Percentiles rank a stretch among this genome's conserved stretches.
Evolutionary conservation across 805 yeast genomes (phyloP).

Genomic region (Blastobotrys parvus): DNA sequence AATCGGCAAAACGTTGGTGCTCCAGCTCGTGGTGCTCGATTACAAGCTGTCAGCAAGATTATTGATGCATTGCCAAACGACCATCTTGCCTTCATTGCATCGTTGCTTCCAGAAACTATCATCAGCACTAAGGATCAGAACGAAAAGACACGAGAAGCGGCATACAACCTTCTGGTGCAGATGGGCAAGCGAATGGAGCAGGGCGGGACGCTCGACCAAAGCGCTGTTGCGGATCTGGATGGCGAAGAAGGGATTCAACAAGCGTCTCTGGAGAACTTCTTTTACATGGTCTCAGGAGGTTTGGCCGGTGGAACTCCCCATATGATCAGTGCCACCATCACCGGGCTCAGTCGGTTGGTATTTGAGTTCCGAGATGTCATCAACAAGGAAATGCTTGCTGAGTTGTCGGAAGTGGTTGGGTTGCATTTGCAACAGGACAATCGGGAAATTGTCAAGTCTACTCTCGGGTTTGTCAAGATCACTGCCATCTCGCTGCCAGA

Average conservation of each 20-base stretch:
- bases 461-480: conserved; percentile 90
- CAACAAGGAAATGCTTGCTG: conserved; percentile 52
- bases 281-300: conserved; percentile 94
- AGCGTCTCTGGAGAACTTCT: conserved; percentile 71
- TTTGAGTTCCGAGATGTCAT: conserved; percentile 74
- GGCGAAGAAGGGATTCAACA: conserved; percentile 47
- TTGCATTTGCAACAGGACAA: conserved; percentile 83
- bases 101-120: conserved; percentile 78
- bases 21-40: conserved; percentile 75
- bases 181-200: conserved; percentile 74
- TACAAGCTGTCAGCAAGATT: conserved; percentile 56
- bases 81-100: conserved; percentile 71
- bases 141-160: conserved; percentile 79
- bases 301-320: conserved; percentile 88
- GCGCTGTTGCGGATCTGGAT: conserved; percentile 60
- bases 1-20: conserved; percentile 39
- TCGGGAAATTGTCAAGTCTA: conserved; percentile 88
- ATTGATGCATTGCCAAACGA: conserved; percentile 53
- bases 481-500: conserved; percentile 77
- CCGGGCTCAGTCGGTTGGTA: conserved; percentile 78
- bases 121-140: conserved; percentile 86
- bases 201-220: conserved; percentile 56
- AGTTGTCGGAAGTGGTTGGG: conserved; percentile 79
- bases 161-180: conserved; percentile 64
- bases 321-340: conserved; percentile 94